Conservation (phyloP, 2,329 filamentous ascomycete genomes). For the Sclerotinia nivalis region DNA sequence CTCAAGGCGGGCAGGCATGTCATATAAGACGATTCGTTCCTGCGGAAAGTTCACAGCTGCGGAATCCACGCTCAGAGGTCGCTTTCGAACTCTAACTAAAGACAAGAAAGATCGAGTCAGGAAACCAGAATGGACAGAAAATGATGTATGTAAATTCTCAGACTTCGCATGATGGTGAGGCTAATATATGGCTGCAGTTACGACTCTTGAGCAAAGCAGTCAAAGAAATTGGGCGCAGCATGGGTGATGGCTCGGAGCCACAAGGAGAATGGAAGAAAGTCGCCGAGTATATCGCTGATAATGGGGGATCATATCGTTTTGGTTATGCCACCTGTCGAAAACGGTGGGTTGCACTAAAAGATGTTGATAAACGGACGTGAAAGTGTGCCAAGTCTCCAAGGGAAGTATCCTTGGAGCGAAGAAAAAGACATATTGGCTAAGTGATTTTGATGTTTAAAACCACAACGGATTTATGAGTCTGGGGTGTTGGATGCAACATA, state of each 20-base stretch:
- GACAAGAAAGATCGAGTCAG: conserved; percentile 60
- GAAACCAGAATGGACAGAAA: conserved; percentile 62
- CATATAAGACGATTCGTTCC: conserved; percentile 64
- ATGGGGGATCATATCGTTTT: conserved; percentile 60
- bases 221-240: conserved; percentile 36
- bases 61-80: conserved; percentile 71
- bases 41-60: conserved; percentile 60
- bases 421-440: not conserved
- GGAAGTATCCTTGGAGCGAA: not conserved
- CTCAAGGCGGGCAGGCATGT: conserved; percentile 56
- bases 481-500: not conserved
- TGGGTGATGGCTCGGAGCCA: conserved; percentile 23
- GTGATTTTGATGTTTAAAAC: not conserved
- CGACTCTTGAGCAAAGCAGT: conserved; percentile 50
- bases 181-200: conserved; percentile 42
- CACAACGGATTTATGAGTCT: not conserved
- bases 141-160: conserved; percentile 57
- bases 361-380: not conserved
- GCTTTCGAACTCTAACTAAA: conserved; percentile 67
- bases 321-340: conserved; percentile 60
- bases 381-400: not conserved
- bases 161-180: not conserved
- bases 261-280: conserved; percentile 60
- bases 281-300: conserved; percentile 52
- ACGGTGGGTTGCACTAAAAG: conserved; percentile 52